phyloP scores from a whole-genome alignment of 2,329 filamentous ascomycete genomes.

The Fusarium tanahbumbuense region DNA sequence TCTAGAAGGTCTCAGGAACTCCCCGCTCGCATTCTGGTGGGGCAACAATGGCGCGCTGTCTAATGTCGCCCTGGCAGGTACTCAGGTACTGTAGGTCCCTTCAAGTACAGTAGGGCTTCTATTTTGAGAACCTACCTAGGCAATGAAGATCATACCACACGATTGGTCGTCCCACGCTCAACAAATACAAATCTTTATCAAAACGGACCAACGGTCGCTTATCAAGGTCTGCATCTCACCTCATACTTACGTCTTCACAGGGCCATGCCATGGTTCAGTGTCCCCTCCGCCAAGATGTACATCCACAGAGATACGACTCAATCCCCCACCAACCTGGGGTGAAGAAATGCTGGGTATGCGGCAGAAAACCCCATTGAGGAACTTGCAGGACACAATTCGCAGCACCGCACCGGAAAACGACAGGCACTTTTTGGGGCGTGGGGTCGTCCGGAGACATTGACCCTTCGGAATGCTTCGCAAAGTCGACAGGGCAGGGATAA shows the following conservation, averaged over 20 bases:
- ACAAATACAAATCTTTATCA: neutral
- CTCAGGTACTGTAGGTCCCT: slow-evolving; percentile 3
- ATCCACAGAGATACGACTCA: slow-evolving; percentile 20
- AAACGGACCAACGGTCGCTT: slow-evolving; percentile 25
- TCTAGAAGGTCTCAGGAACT: slow-evolving; percentile 33
- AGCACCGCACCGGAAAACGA: slow-evolving; percentile 18
- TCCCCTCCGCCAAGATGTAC: slow-evolving; percentile 17
- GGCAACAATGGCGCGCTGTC: slow-evolving; percentile 37
- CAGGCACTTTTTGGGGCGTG: slow-evolving; percentile 26
- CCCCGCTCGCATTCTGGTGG: slow-evolving; percentile 42
- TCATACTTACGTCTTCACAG: slow-evolving; percentile 7
- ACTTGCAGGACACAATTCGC: slow-evolving; percentile 25
- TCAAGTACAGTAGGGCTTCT: slow-evolving; percentile 15
- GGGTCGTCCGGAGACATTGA: slow-evolving; percentile 30
- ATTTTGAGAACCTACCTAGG: neutral
- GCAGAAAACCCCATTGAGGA: slow-evolving; percentile 32
- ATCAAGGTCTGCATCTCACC: slow-evolving; percentile 18
- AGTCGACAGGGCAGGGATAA: slow-evolving; percentile 27
- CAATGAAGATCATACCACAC: slow-evolving; percentile 13
- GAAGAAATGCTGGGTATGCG: slow-evolving; percentile 32
- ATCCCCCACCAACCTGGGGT: slow-evolving; percentile 23
- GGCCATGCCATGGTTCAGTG: slow-evolving; percentile 17
- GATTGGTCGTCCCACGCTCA: slow-evolving; percentile 11
- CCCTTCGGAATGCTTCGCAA: slow-evolving; percentile 23
- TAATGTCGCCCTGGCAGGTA: slow-evolving; percentile 22